These are phyloP conservation scores for Penstemon eatonii DNA, from an alignment of 257 asterid species.

Conservation along the genomic window DNA sequence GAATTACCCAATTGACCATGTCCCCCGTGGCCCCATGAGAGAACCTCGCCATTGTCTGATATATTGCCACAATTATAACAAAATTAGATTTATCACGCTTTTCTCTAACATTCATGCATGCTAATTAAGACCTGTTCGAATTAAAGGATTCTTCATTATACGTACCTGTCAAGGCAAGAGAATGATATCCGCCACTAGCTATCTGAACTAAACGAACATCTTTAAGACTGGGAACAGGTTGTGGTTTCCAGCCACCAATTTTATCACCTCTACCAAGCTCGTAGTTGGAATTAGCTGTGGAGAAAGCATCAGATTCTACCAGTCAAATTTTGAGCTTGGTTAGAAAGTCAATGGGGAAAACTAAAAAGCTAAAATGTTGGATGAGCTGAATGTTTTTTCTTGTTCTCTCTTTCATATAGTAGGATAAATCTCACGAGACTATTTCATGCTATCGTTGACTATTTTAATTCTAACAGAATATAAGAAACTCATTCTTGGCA, in stretches of 20 bases:
- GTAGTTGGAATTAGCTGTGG: conserved; percentile 85
- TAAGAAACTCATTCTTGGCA: background rate
- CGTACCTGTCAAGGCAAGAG: conserved; percentile 93
- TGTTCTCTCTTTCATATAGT: background rate
- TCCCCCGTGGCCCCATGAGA: conserved; percentile 98
- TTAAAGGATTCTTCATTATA: conserved; percentile 5
- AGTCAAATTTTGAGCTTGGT: conserved; percentile 16
- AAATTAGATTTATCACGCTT: conserved; percentile 21
- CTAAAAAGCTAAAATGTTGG: background rate
- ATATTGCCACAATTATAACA: conserved; percentile 21
- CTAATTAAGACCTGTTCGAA: background rate
- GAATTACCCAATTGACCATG: conserved; percentile 93
- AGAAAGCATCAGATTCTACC: conserved; percentile 19
- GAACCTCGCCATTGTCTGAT: conserved; percentile 83
- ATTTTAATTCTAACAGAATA: background rate
- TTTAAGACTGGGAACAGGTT: conserved; percentile 72
- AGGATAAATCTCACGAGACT: background rate
- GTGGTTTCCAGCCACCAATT: conserved; percentile 94
- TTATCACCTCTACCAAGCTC: conserved; percentile 97
- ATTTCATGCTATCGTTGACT: background rate
- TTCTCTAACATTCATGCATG: background rate
- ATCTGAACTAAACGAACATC: conserved; percentile 72
- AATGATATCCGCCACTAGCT: conserved; percentile 97
- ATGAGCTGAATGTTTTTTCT: background rate
- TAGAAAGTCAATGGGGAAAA: background rate